phyloP scores from a whole-genome alignment of 1,284 basidiomycete species.

The Hypsizygus ulmarius region DNA sequence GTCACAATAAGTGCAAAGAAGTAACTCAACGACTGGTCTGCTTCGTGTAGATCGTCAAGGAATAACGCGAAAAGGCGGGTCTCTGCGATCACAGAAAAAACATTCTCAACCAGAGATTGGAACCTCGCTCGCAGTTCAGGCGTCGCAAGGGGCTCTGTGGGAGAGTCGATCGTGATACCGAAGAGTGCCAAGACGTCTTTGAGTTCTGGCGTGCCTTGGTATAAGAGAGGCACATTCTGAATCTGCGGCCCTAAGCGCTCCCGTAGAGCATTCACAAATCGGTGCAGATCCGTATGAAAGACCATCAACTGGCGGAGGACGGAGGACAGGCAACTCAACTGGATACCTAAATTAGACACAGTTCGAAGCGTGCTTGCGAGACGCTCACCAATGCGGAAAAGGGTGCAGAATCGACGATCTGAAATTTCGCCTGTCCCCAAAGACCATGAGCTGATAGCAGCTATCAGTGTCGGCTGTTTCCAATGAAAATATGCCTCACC shows the following conservation, averaged over 20 bases:
- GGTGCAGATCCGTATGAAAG: slow-evolving; percentile 64
- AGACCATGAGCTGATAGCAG: slow-evolving; percentile 55
- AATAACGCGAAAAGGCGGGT: slow-evolving; percentile 66
- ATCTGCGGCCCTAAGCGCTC: slow-evolving; percentile 64
- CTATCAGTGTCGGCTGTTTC: not conserved
- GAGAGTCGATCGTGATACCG: slow-evolving; percentile 48
- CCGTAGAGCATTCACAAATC: slow-evolving; percentile 58
- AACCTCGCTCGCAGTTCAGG: slow-evolving; percentile 63
- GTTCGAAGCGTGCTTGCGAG: not conserved
- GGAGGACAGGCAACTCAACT: slow-evolving; percentile 66
- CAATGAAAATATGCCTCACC: slow-evolving; percentile 36
- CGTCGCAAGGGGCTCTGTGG: slow-evolving; percentile 54
- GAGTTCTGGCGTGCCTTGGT: slow-evolving; percentile 66
- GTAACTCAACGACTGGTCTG: slow-evolving; percentile 57
- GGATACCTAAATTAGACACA: slow-evolving; percentile 6
- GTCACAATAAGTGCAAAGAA: not conserved
- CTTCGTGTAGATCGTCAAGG: slow-evolving; percentile 70
- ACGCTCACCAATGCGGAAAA: slow-evolving; percentile 58
- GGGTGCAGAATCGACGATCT: slow-evolving; percentile 58
- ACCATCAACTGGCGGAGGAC: slow-evolving; percentile 70
- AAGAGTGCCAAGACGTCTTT: slow-evolving; percentile 57
- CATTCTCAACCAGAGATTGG: slow-evolving; percentile 64
- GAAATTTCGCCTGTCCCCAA: slow-evolving; percentile 74
- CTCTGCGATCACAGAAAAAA: slow-evolving; percentile 65
- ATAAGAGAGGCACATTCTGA: slow-evolving; percentile 63